These are phyloP conservation scores for Ogataea trehaloabstinens DNA, from an alignment of 805 yeast species.

Conservation along the genomic window DNA sequence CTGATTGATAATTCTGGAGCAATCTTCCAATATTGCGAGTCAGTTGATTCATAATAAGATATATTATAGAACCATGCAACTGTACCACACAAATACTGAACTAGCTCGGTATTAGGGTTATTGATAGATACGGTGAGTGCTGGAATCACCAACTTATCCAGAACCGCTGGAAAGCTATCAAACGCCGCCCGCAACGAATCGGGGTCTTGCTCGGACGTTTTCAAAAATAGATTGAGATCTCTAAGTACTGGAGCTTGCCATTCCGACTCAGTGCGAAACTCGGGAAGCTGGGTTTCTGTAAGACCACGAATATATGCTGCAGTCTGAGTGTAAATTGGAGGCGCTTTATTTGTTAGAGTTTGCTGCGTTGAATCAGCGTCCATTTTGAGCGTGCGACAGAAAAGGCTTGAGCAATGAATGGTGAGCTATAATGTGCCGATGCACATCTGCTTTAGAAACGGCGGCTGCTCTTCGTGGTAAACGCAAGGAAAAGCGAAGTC, in stretches of 20 bases:
- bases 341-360: no score
- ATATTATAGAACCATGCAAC: constrained; percentile 17
- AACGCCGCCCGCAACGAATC: constrained; percentile 12
- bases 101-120: background rate
- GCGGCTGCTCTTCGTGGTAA: no score
- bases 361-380: no score
- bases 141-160: constrained; percentile 18
- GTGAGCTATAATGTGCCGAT: no score
- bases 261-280: background rate
- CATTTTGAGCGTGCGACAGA: no score
- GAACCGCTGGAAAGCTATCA: constrained; percentile 10
- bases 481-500: no score
- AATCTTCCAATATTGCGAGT: constrained; percentile 6
- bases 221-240: constrained; percentile 8
- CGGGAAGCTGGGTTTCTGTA: constrained; percentile 10
- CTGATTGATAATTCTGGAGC: constrained; percentile 9
- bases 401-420: no score
- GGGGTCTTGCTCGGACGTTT: constrained; percentile 11
- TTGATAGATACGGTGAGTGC: constrained; percentile 9
- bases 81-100: constrained; percentile 12
- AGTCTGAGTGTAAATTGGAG: background rate
- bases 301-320: constrained; percentile 11
- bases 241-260: constrained; percentile 6
- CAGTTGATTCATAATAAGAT: constrained; percentile 8
- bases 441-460: no score